These are phyloP conservation scores for Daldinia childiae DNA, from an alignment of 495 filamentous ascomycete species.

Conservation along the genomic window DNA sequence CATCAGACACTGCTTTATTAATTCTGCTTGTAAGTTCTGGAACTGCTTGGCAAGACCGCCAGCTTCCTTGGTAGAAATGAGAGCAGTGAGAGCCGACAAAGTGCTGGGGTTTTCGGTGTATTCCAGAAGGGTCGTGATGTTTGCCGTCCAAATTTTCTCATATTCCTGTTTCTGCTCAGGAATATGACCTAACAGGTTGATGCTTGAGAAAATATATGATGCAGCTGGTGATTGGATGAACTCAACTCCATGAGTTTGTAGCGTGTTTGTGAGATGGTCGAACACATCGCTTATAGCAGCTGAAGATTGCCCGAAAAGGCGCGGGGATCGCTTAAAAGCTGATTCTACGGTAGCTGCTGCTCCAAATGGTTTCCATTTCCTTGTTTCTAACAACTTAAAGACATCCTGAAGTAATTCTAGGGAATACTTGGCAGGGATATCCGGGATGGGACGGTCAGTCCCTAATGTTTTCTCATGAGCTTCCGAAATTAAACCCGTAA, in stretches of 20 bases:
- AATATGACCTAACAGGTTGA: constrained; percentile 48
- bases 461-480: constrained; percentile 38
- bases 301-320: constrained; percentile 39
- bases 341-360: constrained; percentile 70
- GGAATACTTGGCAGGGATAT: constrained; percentile 40
- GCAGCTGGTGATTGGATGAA: constrained; percentile 47
- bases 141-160: constrained; percentile 48
- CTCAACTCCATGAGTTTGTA: constrained; percentile 31
- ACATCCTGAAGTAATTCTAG: constrained; percentile 47
- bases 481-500: constrained; percentile 61
- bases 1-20: constrained; percentile 48
- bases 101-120: constrained; percentile 32
- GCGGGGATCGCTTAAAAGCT: constrained; percentile 48
- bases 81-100: constrained; percentile 45
- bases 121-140: constrained; percentile 47
- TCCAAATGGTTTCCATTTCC: constrained; percentile 86
- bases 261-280: constrained; percentile 16
- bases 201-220: constrained; percentile 52
- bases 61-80: constrained; percentile 52
- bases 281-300: constrained; percentile 22
- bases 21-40: constrained; percentile 52
- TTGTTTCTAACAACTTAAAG: constrained; percentile 49
- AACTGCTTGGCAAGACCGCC: constrained; percentile 40
- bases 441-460: constrained; percentile 42
- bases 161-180: constrained; percentile 47